Conservation (phyloP, 2,329 filamentous ascomycete species). For the Sclerotinia sclerotiorum region DNA sequence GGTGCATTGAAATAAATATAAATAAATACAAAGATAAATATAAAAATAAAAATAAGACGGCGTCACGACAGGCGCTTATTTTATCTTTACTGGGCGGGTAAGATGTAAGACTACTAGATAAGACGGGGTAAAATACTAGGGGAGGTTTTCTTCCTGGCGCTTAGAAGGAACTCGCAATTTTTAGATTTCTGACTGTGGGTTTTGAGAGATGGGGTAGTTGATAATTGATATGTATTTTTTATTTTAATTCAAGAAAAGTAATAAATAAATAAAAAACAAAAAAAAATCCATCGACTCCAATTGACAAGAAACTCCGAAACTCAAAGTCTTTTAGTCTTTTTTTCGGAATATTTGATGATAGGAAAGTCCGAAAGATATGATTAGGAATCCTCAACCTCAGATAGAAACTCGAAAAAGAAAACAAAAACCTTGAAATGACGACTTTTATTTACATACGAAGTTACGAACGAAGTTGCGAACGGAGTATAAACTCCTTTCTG, state of each 20-base stretch:
- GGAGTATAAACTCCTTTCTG: neutral
- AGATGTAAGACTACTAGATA: neutral
- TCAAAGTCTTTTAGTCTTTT: too few relatives aligned
- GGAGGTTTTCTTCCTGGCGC: slow-evolving; percentile 4
- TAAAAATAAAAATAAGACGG: neutral
- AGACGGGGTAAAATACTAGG: neutral
- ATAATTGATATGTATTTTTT: too few relatives aligned
- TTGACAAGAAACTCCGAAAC: too few relatives aligned
- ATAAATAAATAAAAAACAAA: too few relatives aligned
- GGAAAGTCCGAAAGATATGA: neutral
- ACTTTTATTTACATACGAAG: too few relatives aligned
- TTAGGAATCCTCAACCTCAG: neutral
- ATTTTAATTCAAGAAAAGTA: too few relatives aligned
- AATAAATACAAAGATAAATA: too few relatives aligned
- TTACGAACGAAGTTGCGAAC: neutral
- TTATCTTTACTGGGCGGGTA: neutral
- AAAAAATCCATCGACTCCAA: too few relatives aligned
- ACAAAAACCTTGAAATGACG: too few relatives aligned
- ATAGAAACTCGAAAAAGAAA: neutral
- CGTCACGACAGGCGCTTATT: neutral
- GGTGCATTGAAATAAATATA: too few relatives aligned
- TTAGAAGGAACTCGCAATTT: neutral
- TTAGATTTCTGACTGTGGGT: neutral
- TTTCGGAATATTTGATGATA: too few relatives aligned
- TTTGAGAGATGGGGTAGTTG: neutral